phyloP scores from a whole-genome alignment of 2,329 filamentous ascomycete genomes.

The Tolypocladium sp. region DNA sequence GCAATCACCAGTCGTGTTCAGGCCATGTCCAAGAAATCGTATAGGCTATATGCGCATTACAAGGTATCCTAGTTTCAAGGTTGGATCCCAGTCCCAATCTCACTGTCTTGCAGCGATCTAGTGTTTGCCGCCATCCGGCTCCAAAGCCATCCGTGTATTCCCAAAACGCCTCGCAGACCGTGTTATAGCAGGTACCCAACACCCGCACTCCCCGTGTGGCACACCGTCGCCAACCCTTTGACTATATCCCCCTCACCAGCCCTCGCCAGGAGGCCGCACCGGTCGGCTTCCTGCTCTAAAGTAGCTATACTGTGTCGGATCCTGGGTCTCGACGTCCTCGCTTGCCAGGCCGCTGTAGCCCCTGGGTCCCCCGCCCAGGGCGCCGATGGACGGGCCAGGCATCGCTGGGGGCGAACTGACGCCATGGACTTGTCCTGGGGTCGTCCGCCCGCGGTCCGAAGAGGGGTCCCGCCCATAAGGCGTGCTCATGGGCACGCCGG shows the following conservation, averaged over 20 bases:
- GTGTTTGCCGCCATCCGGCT: neutral
- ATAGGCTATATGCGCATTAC: neutral
- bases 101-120: neutral
- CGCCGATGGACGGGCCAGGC: constrained; percentile 36
- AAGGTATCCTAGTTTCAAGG: neutral
- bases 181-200: neutral
- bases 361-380: constrained; percentile 46
- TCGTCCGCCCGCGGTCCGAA: constrained; percentile 15
- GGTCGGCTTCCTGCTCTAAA: constrained; percentile 33
- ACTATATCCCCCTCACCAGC: constrained; percentile 20
- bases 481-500: constrained; percentile 36
- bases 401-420: constrained; percentile 9
- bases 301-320: constrained; percentile 46
- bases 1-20: neutral
- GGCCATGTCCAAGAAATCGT: neutral
- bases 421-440: constrained; percentile 6
- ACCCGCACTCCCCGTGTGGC: neutral
- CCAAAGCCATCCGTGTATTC: constrained; percentile 5
- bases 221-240: neutral
- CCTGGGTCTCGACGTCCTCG: constrained; percentile 28
- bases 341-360: constrained; percentile 50
- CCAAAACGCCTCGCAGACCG: constrained; percentile 9
- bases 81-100: neutral
- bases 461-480: constrained; percentile 14
- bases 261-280: constrained; percentile 25